Evolutionary conservation across 2,329 filamentous ascomycete species (phyloP).

Genomic region (Curvularia verruculosa): DNA sequence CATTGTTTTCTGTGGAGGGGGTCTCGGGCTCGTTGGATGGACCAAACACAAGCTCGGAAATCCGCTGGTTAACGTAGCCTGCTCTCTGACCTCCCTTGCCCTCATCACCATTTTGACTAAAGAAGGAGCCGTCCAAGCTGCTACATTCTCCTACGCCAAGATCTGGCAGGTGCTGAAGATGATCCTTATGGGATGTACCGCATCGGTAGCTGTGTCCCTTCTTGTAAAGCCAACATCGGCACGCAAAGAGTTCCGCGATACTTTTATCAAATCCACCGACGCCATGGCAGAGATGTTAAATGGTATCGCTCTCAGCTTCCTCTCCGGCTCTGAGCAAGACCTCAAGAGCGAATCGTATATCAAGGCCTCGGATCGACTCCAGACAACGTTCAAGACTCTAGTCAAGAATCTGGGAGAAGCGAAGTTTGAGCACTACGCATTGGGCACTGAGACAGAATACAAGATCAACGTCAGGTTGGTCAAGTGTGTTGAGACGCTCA

Average conservation of each 20-base stretch:
- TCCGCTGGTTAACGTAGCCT: conserved; percentile 77
- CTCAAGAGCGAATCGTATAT: conserved; percentile 70
- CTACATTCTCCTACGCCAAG: conserved; percentile 80
- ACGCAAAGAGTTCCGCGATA: conserved; percentile 72
- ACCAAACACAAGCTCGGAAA: conserved; percentile 79
- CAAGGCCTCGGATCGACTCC: conserved; percentile 67
- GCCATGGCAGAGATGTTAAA: conserved; percentile 81
- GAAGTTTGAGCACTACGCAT: conserved; percentile 84
- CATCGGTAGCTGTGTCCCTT: conserved; percentile 61
- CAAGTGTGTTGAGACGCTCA: conserved; percentile 81
- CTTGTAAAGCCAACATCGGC: conserved; percentile 80
- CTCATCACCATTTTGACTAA: conserved; percentile 91
- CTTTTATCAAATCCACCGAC: conserved; percentile 74
- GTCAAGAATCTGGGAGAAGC: conserved; percentile 81
- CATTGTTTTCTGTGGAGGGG: conserved; percentile 82
- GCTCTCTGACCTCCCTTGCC: conserved; percentile 83
- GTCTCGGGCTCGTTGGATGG: conserved; percentile 87
- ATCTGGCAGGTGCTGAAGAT: conserved; percentile 71
- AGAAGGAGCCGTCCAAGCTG: conserved; percentile 83
- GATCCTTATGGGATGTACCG: conserved; percentile 62
- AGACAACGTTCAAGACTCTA: conserved; percentile 70
- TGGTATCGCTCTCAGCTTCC: conserved; percentile 80
- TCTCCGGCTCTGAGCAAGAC: conserved; percentile 81
- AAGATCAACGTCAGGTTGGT: conserved; percentile 78
- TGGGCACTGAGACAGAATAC: conserved; percentile 81